Conservation (phyloP, 1,139 yeast genomes). For the Pichia norvegensis region DNA sequence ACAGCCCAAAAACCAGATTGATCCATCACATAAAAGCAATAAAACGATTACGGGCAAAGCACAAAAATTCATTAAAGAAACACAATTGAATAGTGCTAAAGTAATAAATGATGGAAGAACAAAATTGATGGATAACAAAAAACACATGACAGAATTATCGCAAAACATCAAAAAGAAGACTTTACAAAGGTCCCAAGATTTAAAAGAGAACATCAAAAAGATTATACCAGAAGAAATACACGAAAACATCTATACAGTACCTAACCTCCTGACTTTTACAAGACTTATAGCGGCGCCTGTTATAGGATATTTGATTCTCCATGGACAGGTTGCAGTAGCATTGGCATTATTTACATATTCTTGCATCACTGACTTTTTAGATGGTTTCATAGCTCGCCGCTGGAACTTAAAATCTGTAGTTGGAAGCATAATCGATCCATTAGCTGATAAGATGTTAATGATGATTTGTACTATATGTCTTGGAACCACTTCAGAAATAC, state of each 20-base stretch:
- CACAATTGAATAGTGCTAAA: conserved; percentile 3
- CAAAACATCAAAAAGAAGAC: conserved; percentile 18
- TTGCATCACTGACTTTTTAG: conserved; percentile 83
- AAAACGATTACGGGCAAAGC: conserved; percentile 1
- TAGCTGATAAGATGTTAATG: conserved; percentile 92
- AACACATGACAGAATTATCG: conserved; percentile 11
- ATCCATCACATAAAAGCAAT: neutral
- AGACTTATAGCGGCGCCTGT: conserved; percentile 74
- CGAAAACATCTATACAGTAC: conserved; percentile 70
- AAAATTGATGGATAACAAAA: conserved; percentile 3
- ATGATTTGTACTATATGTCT: conserved; percentile 74
- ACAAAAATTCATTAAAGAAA: conserved; percentile 7
- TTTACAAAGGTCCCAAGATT: conserved; percentile 15
- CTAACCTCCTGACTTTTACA: conserved; percentile 75
- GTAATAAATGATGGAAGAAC: conserved; percentile 4
- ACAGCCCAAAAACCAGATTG: neutral
- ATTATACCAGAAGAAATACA: conserved; percentile 33
- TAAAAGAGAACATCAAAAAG: conserved; percentile 24
- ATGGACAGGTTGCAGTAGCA: conserved; percentile 55
- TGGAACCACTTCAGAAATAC: conserved; percentile 62
- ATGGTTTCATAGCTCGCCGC: conserved; percentile 82
- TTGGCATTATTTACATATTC: conserved; percentile 72
- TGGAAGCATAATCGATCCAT: conserved; percentile 89
- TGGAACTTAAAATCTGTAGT: conserved; percentile 71
- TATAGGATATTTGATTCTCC: conserved; percentile 69